phyloP scores from a whole-genome alignment of 2,329 filamentous ascomycete genomes.

The Botrytis fragariae region DNA sequence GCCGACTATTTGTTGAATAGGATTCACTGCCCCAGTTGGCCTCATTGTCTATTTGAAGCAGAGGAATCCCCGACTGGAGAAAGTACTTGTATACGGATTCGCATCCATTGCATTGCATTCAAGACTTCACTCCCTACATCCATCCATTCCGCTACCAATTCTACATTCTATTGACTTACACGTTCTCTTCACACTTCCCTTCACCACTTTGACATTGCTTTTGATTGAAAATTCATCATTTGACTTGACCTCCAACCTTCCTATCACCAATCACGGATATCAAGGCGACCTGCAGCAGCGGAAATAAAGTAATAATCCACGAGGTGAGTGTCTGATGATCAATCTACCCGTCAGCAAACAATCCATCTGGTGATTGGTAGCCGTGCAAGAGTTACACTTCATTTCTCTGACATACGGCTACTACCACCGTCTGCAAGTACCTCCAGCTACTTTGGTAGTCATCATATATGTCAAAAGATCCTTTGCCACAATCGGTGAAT shows the following conservation, averaged over 20 bases:
- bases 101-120: background rate
- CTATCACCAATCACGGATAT: constrained; percentile 2
- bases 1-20: background rate
- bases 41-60: background rate
- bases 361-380: constrained; percentile 7
- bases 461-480: background rate
- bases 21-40: background rate
- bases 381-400: constrained; percentile 16
- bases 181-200: too few relatives aligned
- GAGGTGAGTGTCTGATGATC: constrained; percentile 22
- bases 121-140: background rate
- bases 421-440: background rate
- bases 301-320: constrained; percentile 8
- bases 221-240: background rate
- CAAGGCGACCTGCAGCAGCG: constrained; percentile 15
- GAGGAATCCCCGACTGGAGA: background rate
- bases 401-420: background rate
- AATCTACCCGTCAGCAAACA: constrained; percentile 20
- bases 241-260: background rate
- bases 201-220: background rate
- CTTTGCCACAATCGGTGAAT: background rate
- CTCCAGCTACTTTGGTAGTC: background rate
- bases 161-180: background rate
- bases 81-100: background rate
- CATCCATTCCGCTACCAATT: background rate